phyloP scores from a whole-genome alignment of 306 rosid genomes.

The Trifolium repens region DNA sequence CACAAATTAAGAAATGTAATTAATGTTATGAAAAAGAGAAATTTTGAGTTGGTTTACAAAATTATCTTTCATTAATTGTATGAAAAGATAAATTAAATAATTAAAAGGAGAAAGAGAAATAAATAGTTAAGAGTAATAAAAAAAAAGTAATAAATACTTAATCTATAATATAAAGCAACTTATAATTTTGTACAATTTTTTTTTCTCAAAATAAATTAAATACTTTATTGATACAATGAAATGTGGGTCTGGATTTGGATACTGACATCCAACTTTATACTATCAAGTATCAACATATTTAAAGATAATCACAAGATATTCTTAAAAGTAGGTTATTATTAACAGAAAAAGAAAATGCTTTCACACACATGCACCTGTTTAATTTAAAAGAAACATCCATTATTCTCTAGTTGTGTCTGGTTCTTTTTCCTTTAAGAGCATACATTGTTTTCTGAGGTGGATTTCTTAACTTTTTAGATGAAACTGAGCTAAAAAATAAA shows the following conservation, averaged over 20 bases:
- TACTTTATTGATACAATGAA: background rate
- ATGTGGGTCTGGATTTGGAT: background rate
- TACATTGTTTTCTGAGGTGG: slow-evolving; percentile 40
- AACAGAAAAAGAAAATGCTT: slow-evolving; percentile 11
- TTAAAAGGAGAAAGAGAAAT: no score
- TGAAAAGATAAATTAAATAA: no score
- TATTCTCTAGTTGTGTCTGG: slow-evolving; percentile 1
- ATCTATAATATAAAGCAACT: no score
- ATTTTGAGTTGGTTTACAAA: no score
- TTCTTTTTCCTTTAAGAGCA: slow-evolving; percentile 39
- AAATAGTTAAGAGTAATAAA: no score
- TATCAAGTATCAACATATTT: background rate
- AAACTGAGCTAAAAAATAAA: background rate
- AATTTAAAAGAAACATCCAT: slow-evolving; percentile 17
- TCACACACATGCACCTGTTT: slow-evolving; percentile 11
- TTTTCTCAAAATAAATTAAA: no score
- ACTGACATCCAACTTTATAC: background rate
- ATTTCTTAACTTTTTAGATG: slow-evolving; percentile 43
- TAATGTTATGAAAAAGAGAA: no score
- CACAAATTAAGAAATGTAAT: no score
- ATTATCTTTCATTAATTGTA: no score
- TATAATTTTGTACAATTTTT: no score
- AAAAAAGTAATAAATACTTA: no score
- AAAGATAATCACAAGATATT: background rate
- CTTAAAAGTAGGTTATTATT: slow-evolving; percentile 24